Evolutionary conservation across 2,329 filamentous ascomycete species (phyloP), one percentile per base, ranked within the genome.

Genomic region (Simplicillium sp.): DNA sequence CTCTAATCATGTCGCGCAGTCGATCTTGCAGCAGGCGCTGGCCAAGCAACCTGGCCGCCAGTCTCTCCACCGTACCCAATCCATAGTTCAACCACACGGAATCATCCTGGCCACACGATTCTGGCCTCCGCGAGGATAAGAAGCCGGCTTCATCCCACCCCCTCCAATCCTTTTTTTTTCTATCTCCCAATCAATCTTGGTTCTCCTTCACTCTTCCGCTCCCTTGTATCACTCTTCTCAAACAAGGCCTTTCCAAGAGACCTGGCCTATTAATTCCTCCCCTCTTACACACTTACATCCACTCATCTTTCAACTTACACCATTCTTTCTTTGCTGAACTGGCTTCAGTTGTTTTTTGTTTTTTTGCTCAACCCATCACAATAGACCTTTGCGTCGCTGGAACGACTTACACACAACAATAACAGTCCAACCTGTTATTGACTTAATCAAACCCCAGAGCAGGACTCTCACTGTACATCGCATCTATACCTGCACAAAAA

Each of bases 71-170:
- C 20, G 20, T 25, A 5, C 41, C 31, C 13, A n/a, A 37, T 25
- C 17, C 8, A 37, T 13, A 36, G 6, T 7, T 9, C n/a, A 12
- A 36, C 7, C 34, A 36, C 32, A 14, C 39, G 18, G 20, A 25
- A 25, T 25, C 20, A 25, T 25, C 20, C 20, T 25, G 20, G 20
- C 20, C 20, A 25, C 20, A 25, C 20, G 20, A 18, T 41, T 35
- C 32, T 32, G 36, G 37, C 39, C 39, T 36, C 37, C 43, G 38
- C 42, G 46, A 53, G 47, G 36, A 57, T 54, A 57, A 57, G 54
- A 55, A 57, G 48, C 49, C 39, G 44, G 33, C 38, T 36, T 54
- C 47, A 50, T 52, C 55, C 49, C 46, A 41, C 48, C 49, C 47
- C 44, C 44, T 48, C 49, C 49, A 50, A 50, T 52, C 47, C 46